Percentiles rank a stretch among this genome's conserved stretches.
Conservation (phyloP, 176 grass and related monocot genomes). For the Ensete glaucum region DNA sequence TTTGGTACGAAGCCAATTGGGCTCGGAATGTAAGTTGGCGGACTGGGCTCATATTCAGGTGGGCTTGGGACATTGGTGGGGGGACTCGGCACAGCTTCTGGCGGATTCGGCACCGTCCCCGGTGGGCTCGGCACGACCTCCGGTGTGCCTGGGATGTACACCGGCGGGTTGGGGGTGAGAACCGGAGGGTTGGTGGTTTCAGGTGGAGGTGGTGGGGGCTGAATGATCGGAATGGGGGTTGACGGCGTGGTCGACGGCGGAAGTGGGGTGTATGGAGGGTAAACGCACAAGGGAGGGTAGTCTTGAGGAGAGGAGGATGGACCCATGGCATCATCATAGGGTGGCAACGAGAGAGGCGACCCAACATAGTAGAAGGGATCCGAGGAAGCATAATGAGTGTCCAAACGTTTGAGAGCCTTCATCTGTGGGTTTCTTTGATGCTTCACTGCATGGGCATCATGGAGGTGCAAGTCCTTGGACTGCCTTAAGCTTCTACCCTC, state of each 20-base stretch:
- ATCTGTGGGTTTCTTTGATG: not conserved
- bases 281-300: slow-evolving; percentile 29
- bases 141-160: slow-evolving; percentile 4
- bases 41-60: not conserved
- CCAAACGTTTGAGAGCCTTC: slow-evolving; percentile 24
- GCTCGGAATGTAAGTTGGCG: not conserved
- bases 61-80: slow-evolving; percentile 12
- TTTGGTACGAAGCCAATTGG: slow-evolving; percentile 15
- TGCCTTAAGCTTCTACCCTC: slow-evolving; percentile 18
- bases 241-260: slow-evolving; percentile 16
- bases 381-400: slow-evolving; percentile 29
- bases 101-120: not conserved
- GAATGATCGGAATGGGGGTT: slow-evolving; percentile 14
- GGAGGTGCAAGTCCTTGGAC: slow-evolving; percentile 1
- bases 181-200: slow-evolving; percentile 6
- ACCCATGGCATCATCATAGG: slow-evolving; percentile 31
- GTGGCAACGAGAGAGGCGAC: slow-evolving; percentile 38
- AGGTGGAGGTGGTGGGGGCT: slow-evolving; percentile 29
- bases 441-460: not conserved
- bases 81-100: not conserved
- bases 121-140: slow-evolving; percentile 21
- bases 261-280: slow-evolving; percentile 22
- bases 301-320: slow-evolving; percentile 13
- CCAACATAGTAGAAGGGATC: slow-evolving; percentile 25
- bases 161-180: slow-evolving; percentile 17